phyloP scores from a whole-genome alignment of 2,329 filamentous ascomycete genomes.

The Aspergillus hortae region DNA sequence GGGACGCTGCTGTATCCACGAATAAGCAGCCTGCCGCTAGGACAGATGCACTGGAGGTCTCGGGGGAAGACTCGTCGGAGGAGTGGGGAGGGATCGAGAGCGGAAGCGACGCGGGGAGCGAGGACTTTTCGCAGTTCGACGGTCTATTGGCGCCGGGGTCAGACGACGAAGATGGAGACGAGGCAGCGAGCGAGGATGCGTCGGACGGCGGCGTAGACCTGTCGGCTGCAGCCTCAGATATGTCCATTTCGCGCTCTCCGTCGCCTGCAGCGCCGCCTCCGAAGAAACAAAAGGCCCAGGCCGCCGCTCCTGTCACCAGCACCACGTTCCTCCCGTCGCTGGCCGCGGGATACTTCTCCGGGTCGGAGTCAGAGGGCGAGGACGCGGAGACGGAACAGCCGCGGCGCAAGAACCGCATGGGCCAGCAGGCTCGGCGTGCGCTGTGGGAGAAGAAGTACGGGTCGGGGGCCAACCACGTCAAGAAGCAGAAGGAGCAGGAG shows the following conservation, averaged over 20 bases:
- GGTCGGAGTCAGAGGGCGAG: constrained; percentile 54
- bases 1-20: constrained; percentile 2
- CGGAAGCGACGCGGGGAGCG: constrained; percentile 13
- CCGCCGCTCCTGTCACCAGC: constrained; percentile 18
- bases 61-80: no score
- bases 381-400: constrained; percentile 42
- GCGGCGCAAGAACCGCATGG: constrained; percentile 58
- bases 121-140: constrained; percentile 31
- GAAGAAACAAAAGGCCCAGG: constrained; percentile 17
- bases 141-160: constrained; percentile 31
- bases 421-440: constrained; percentile 59
- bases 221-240: constrained; percentile 21
- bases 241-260: constrained; percentile 34
- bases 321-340: constrained; percentile 61
- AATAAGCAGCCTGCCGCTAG: background rate
- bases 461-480: constrained; percentile 55
- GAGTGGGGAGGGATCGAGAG: background rate
- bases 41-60: background rate
- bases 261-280: constrained; percentile 23
- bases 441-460: constrained; percentile 63
- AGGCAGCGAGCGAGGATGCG: constrained; percentile 13
- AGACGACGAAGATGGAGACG: constrained; percentile 21
- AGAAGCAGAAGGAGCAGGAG: constrained; percentile 36
- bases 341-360: constrained; percentile 61
- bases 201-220: constrained; percentile 5